A percentile compares a stretch with the other conserved stretches of the same genome.
phyloP scores from a whole-genome alignment of 768 basidiomycete genomes.

The Pulveroboletus ravenelii region DNA sequence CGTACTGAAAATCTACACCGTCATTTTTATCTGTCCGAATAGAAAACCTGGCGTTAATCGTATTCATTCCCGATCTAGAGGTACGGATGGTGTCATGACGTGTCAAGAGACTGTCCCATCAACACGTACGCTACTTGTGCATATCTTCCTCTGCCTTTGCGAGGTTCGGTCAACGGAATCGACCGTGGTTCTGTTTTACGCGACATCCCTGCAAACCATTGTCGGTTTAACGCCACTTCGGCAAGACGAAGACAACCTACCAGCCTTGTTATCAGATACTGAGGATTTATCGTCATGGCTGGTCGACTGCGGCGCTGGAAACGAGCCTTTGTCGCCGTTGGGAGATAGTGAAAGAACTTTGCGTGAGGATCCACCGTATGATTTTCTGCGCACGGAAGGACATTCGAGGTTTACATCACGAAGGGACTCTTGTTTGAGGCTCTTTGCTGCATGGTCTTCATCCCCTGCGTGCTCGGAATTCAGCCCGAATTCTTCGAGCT shows the following conservation, averaged over 20 bases:
- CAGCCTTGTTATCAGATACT: background rate
- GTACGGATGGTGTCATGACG: background rate
- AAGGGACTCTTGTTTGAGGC: slow-evolving; percentile 2
- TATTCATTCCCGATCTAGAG: slow-evolving; percentile 30
- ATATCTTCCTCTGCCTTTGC: slow-evolving; percentile 60
- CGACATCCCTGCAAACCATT: slow-evolving; percentile 6
- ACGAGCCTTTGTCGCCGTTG: slow-evolving; percentile 7
- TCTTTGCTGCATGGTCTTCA: slow-evolving; percentile 6
- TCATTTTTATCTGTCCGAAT: slow-evolving; percentile 64
- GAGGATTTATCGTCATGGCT: background rate
- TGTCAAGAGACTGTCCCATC: background rate
- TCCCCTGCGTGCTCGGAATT: slow-evolving; percentile 3
- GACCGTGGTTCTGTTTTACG: slow-evolving; percentile 9
- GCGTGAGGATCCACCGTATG: slow-evolving; percentile 10
- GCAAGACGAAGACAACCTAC: slow-evolving; percentile 9
- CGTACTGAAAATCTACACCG: slow-evolving; percentile 64
- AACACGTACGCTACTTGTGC: slow-evolving; percentile 37
- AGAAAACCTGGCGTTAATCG: slow-evolving; percentile 61
- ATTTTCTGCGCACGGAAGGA: slow-evolving; percentile 13
- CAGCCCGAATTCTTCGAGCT: slow-evolving; percentile 19
- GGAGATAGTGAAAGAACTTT: slow-evolving; percentile 5
- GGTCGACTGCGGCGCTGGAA: background rate
- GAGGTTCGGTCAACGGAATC: slow-evolving; percentile 17
- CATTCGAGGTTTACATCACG: background rate
- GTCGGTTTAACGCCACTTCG: background rate